Base-by-base conservation (phyloP, 345 rosid species). In the Salix arbutifolia region DNA sequence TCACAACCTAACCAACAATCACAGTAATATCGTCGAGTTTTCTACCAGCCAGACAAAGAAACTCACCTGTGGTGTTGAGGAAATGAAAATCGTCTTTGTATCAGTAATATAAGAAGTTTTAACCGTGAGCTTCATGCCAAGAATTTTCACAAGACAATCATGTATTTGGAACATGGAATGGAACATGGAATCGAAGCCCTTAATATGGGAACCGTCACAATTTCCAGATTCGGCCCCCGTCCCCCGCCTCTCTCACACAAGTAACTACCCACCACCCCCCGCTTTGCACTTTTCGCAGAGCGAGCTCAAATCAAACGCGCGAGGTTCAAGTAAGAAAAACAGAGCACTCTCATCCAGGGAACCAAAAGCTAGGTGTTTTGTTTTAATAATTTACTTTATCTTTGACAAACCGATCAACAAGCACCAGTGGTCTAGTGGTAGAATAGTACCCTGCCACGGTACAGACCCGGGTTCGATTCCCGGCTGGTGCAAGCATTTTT, bases 1-100 rank as follows among this genome's bases (percentile, higher is more conserved):
- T 76, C 37, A 88, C 80, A 78, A 92, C 89, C 69, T 77, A 87
- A 42, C 91, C 90, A 48, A 94, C 88, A 37, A 94, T 85, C 71
- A 90, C 98, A n/a, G 97, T 92, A 23, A 92, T 84, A 76, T 91
- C 97, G 69, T 91, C 93, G n/a, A 89, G 90, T 83, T 93, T 95
- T 77, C 99, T 97, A 83, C 97, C 97, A 91, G 91, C 58, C 68
- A 37, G 73, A 60, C 35, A 77, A 77, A 71, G 62, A 58, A 48
- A 28, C 58, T 75, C 78, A 78, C 74, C 61, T 8, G 50, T 69
- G 69, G 35, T 69, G 25, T 35, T 7, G 48, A 38, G 48, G 40
- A 60, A 60, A 72, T 70, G 9, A 35, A 6, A 73, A 31, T n/a
- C 18, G 65, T 6, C n/a, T 33, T 25, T 37, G 21, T 7, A 44